Percentiles rank a stretch among this genome's conserved stretches.
Conservation (phyloP, 2,329 filamentous ascomycete genomes). For the Sphaceloma murrayae region DNA sequence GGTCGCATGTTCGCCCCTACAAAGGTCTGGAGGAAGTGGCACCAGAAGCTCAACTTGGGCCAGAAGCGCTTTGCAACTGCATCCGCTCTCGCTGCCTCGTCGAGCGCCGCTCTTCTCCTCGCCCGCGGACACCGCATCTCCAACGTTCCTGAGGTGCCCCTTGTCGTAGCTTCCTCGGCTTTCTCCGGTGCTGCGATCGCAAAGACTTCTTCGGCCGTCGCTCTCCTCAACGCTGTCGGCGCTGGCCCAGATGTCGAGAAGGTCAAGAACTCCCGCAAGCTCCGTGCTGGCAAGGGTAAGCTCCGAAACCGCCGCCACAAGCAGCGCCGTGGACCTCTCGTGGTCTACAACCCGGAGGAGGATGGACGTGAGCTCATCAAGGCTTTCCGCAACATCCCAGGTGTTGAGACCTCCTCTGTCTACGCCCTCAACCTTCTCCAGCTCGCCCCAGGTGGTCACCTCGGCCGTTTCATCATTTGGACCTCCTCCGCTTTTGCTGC, state of each 20-base stretch:
- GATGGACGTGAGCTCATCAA: constrained; percentile 90
- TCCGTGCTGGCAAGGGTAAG: constrained; percentile 98
- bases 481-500: constrained; percentile 94
- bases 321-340: constrained; percentile 93
- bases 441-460: constrained; percentile 96
- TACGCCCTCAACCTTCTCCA: constrained; percentile 96
- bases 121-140: constrained; percentile 95
- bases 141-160: constrained; percentile 87
- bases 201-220: constrained; percentile 81
- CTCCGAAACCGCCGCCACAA: constrained; percentile 90
- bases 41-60: constrained; percentile 98
- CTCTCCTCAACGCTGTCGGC: constrained; percentile 83
- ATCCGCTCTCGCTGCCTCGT: constrained; percentile 93
- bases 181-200: constrained; percentile 70
- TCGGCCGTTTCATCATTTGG: constrained; percentile 99
- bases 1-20: constrained; percentile 99
- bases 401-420: constrained; percentile 93
- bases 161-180: constrained; percentile 84
- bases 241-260: constrained; percentile 86
- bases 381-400: constrained; percentile 98
- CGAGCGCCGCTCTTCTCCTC: constrained; percentile 85
- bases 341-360: constrained; percentile 92
- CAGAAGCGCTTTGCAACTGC: constrained; percentile 99
- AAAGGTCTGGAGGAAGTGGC: constrained; percentile 99
- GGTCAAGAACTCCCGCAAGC: constrained; percentile 93